Evolutionary conservation across 768 basidiomycete species (phyloP), one percentile per base, ranked within the genome.

Genomic region (Suillus sp.): DNA sequence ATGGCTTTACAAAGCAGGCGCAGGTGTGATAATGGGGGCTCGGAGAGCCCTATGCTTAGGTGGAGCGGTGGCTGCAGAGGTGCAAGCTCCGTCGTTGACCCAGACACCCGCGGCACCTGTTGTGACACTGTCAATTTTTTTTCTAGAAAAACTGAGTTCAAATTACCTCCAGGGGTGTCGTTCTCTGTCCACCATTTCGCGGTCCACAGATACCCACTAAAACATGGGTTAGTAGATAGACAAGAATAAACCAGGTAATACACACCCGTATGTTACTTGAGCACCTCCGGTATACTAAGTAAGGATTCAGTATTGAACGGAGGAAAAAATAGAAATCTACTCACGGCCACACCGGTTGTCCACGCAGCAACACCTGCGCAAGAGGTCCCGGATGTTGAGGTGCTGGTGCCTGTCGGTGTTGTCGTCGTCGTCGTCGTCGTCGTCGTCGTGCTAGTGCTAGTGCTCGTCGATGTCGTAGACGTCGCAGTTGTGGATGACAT

Each of bases 81-180:
- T 45, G 73, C 86, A 89, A 60, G 81, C 71, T 4, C 86, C 87
- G 70, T 84, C 73, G 69, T 89, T 82, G 50, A 78, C 77, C 87
- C 87, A 89, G 59, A 81, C 84, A 53, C 78, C 81, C 34, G 81
- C 80, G 38, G 78, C 20, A 48, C 81, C 85, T 86, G 59, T 30
- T 5, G 13, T 43, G 5, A 27, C 11, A 4, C 6, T 27, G 35
- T 57, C 10, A 47, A 11, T 27, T 20, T 18, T 22, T 22, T 30
- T 25, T 27, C 10, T 20, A 11, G 38, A 30, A 22, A 30, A 20
- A 40, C 0, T 11, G 25, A 37, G 40, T 16, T 18, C 45, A 35
- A n/a, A 30, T 58, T 56, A 73, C 77, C 72, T 65, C 70, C 72
- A 20, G 73, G 74, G 5, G 59, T 38, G 67, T 81, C 79, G n/a